These are phyloP conservation scores for Rhodotorula taiwanensis DNA, from an alignment of 768 basidiomycete species.

Conservation along the genomic window DNA sequence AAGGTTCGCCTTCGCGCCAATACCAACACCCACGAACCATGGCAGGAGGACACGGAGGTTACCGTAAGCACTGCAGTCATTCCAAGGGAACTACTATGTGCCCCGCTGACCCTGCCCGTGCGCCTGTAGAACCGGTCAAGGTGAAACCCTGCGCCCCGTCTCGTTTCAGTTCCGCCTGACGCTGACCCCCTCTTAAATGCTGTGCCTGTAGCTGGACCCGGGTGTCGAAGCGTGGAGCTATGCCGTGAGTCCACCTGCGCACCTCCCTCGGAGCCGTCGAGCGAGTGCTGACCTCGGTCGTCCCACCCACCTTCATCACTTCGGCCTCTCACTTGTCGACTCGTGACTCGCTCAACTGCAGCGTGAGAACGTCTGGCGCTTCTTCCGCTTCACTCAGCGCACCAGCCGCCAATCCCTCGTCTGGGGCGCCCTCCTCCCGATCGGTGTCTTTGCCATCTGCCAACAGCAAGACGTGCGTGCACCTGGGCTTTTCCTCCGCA, in stretches of 20 bases:
- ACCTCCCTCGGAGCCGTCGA: not conserved
- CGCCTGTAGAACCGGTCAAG: constrained; percentile 34
- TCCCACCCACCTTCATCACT: too few species aligned
- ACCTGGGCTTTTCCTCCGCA: not conserved
- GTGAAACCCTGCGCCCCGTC: not conserved
- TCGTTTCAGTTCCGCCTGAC: too few species aligned
- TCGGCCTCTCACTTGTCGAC: too few species aligned
- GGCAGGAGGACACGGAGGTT: constrained; percentile 34
- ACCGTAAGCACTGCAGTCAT: constrained; percentile 19
- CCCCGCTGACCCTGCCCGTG: not conserved
- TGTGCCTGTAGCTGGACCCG: constrained; percentile 43
- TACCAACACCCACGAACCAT: constrained; percentile 3
- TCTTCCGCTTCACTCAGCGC: constrained; percentile 44
- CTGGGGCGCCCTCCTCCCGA: constrained; percentile 42
- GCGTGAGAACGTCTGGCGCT: constrained; percentile 47
- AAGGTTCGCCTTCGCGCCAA: not conserved
- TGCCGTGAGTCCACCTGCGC: constrained; percentile 43
- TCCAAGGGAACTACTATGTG: too few species aligned
- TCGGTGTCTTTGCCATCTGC: constrained; percentile 39
- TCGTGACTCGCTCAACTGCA: constrained; percentile 4
- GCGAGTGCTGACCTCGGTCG: not conserved
- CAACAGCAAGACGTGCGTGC: constrained; percentile 27
- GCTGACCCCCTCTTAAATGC: not conserved
- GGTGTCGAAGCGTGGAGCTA: constrained; percentile 45
- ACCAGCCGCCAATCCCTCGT: constrained; percentile 42